Evolutionary conservation across 2,329 filamentous ascomycete genomes (phyloP).

Genomic region (Nigrograna mackinnonii): DNA sequence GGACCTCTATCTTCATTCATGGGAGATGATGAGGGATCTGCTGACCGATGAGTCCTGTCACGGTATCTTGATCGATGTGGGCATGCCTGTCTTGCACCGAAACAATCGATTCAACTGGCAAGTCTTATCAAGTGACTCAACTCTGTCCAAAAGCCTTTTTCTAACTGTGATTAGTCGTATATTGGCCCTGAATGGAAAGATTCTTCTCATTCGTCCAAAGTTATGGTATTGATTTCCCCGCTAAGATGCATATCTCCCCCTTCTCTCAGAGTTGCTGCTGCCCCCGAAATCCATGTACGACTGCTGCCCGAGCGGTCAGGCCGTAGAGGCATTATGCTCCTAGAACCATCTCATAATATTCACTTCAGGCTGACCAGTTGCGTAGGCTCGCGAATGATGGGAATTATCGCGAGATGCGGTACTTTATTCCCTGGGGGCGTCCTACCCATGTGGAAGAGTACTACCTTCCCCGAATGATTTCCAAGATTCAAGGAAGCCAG

Average conservation of each 20-base stretch:
- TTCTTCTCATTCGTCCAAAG: slow-evolving; percentile 74
- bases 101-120: slow-evolving; percentile 60
- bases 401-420: slow-evolving; percentile 39
- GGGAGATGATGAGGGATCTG: slow-evolving; percentile 65
- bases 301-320: too few relatives aligned
- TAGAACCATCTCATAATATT: too few relatives aligned
- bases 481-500: slow-evolving; percentile 58
- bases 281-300: too few relatives aligned
- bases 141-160: too few relatives aligned
- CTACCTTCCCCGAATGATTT: slow-evolving; percentile 63
- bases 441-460: slow-evolving; percentile 66
- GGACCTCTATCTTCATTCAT: slow-evolving; percentile 34
- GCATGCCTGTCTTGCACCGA: slow-evolving; percentile 62
- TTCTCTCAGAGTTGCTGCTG: too few relatives aligned
- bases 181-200: slow-evolving; percentile 67
- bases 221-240: too few relatives aligned
- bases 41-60: slow-evolving; percentile 61
- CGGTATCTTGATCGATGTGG: slow-evolving; percentile 59
- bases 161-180: too few relatives aligned
- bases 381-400: slow-evolving; percentile 73
- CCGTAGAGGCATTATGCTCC: too few relatives aligned
- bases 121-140: too few relatives aligned
- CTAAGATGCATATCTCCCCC: too few relatives aligned
- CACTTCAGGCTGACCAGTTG: too few relatives aligned
- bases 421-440: slow-evolving; percentile 41